Evolutionary conservation across 164 flowering plant species (phyloP), one percentile per base, ranked within the genome.

Genomic region (Berberis thunbergii): DNA sequence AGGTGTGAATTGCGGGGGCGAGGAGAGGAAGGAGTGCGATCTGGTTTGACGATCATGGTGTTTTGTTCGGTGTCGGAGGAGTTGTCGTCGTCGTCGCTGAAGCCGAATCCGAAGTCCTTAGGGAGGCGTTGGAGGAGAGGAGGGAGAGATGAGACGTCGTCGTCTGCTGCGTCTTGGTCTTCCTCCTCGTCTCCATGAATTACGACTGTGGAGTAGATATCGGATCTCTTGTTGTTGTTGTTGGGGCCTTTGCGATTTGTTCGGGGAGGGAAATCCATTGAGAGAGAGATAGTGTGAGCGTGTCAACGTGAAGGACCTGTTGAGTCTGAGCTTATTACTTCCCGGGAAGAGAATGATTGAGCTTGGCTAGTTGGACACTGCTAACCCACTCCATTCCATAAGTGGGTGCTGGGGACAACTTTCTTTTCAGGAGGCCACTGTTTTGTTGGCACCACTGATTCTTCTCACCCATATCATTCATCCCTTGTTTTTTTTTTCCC

Each of bases 121-220:
- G 99, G 97, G 46, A 91, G 83, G 65, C 90, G 89, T 58, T 86
- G 89, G 68, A 95, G 85, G 63, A 95, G 85, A 3, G 97, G 97
- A 63, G 99, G 99, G 6, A 95, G 89, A 40, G 87, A 83, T 3
- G 85, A 74, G 42, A 84, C 87, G 60, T 86, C 70, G 44, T 58
- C 66, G 45, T 48, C 66, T 67, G 26, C 26, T 26, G 26, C 26
- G 26, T 26, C 26, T 26, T 26, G 26, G 26, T 71, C 59, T 42
- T 57, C 57, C 40, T 56, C 65, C 39, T 72, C 78, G 58, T 72
- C 80, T 65, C 70, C 79, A 69, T 89, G 89, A 69, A 86, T 69
- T 49, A 87, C 81, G 53, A 77, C 60, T 42, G 87, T 79, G 62
- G 84, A 79, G 74, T 80, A 80, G 6, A 77, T 26, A 26, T 26